Percentiles rank a stretch among this genome's conserved stretches.
phyloP scores from a whole-genome alignment of 1,284 basidiomycete genomes.

The Sanghuangporus sanghuang region DNA sequence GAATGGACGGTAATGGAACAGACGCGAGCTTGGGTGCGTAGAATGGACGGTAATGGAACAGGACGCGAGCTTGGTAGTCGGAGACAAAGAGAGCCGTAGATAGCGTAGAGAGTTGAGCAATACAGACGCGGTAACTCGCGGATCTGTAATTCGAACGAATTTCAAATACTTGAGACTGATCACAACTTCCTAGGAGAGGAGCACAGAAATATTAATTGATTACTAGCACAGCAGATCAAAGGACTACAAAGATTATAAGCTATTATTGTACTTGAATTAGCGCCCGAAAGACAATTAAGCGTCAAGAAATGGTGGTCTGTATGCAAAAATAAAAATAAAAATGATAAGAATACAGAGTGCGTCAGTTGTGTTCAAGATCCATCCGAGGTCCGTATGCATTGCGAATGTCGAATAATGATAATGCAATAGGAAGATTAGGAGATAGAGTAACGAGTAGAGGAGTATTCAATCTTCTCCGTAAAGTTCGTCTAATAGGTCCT shows the following conservation, averaged over 20 bases:
- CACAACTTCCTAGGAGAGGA: too few species aligned
- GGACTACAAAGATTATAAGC: not conserved
- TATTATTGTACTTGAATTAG: constrained; percentile 1
- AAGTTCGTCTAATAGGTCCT: constrained; percentile 45
- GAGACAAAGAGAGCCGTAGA: not conserved
- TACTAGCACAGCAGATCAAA: not conserved
- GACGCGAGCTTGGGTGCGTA: not conserved
- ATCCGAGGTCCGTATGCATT: constrained; percentile 3
- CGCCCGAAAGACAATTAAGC: not conserved
- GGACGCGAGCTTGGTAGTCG: not conserved
- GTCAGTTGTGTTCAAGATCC: constrained; percentile 4
- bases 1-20: not conserved
- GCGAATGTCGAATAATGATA: constrained; percentile 7
- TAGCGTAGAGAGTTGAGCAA: not conserved
- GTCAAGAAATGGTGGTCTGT: not conserved
- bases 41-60: not conserved
- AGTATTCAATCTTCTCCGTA: constrained; percentile 27
- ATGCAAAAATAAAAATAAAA: not conserved
- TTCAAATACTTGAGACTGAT: too few species aligned
- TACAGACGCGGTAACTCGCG: not conserved
- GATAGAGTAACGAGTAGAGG: not conserved
- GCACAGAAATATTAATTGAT: not conserved
- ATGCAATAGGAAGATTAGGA: constrained; percentile 1
- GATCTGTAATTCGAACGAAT: not conserved
- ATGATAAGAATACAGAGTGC: constrained; percentile 10